Base-by-base conservation (phyloP, 768 basidiomycete genomes). In the Clavulina sp. region DNA sequence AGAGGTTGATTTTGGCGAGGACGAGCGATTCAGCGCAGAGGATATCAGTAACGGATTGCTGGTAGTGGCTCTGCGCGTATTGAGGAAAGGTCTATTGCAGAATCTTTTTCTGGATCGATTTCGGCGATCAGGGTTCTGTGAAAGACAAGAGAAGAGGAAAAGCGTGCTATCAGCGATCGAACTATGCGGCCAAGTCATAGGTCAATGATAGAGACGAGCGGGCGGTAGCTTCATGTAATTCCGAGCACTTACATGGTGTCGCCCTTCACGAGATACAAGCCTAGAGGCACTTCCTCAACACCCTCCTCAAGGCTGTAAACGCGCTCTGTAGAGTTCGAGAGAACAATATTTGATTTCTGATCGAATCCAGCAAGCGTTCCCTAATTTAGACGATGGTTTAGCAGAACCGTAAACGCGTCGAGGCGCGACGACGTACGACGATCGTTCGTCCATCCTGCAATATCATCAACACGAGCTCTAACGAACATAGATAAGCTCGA, bases 371-470 rank as follows among this genome's bases (percentile, higher is more conserved):
- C 82, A 65, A 99, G 74, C 24, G 78, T 74, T 60, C 93, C 92
- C 91, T 93, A 62, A 5, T 52, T 30, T 49, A 21, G 36, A 38
- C n/a, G 1, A 19, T 52, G 41, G 7, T 18, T 4, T 4, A 18
- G 21, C 13, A 16, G 18, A 28, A n/a, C 28, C 38, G 26, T 29
- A 18, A 38, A 33, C 28, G 41, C 41, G 49, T 50, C n/a, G 21
- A 49, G 23, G 21, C 9, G 13, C 13, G 41, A 41, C 18, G 32
- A 71, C 83, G 50, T 57, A 93, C 93, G 59, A 93, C 80, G 63
- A 97, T 95, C 38, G 84, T 78, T 60, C 93, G 79, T 49, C 93
- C 93, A 65, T 99, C 93, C 72, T 96, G 89, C 31, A 96, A 80
- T 57, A 96, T 79, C 62, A 97, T 79, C 54, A 92, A 75, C 59